Conservation (phyloP, 2,329 filamentous ascomycete genomes). For the Gnomoniopsis smithogilvyi region DNA sequence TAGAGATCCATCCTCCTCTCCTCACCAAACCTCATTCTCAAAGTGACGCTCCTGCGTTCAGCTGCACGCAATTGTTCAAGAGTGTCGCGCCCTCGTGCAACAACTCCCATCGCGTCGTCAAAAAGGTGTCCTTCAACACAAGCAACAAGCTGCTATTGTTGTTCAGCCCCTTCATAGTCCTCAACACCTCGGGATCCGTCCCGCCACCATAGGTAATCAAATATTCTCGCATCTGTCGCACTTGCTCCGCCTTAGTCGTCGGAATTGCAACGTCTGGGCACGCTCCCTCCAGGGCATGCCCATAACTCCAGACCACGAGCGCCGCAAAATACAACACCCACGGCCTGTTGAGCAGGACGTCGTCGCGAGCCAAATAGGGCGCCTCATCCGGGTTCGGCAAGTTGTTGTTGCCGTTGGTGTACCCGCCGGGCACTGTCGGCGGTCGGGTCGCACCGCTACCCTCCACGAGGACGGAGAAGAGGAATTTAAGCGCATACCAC, state of each 20-base stretch:
- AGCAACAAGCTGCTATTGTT: slow-evolving; percentile 77
- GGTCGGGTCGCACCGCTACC: slow-evolving; percentile 36
- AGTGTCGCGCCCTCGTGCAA: slow-evolving; percentile 82
- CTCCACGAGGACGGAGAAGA: slow-evolving; percentile 76
- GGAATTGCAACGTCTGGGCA: slow-evolving; percentile 53
- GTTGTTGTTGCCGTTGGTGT: slow-evolving; percentile 18
- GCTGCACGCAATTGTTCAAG: slow-evolving; percentile 74
- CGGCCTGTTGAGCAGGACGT: slow-evolving; percentile 84
- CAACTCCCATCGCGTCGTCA: slow-evolving; percentile 84
- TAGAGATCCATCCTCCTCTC: neutral
- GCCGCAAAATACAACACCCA: slow-evolving; percentile 96
- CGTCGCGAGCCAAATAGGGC: slow-evolving; percentile 78
- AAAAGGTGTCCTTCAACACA: slow-evolving; percentile 78
- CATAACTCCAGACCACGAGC: slow-evolving; percentile 93
- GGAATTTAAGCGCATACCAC: slow-evolving; percentile 86
- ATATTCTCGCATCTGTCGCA: slow-evolving; percentile 76
- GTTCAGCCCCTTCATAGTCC: slow-evolving; percentile 72
- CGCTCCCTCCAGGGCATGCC: slow-evolving; percentile 83
- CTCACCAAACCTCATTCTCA: slow-evolving; percentile 28
- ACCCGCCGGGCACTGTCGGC: slow-evolving; percentile 29
- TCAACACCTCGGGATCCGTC: slow-evolving; percentile 72
- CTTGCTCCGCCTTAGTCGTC: slow-evolving; percentile 60
- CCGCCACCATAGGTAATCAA: slow-evolving; percentile 71
- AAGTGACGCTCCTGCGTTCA: slow-evolving; percentile 35
- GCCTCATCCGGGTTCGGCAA: slow-evolving; percentile 26